Evolutionary conservation across 169 alveolate species (phyloP).

Genomic region (Cryptosporidium bovis): DNA sequence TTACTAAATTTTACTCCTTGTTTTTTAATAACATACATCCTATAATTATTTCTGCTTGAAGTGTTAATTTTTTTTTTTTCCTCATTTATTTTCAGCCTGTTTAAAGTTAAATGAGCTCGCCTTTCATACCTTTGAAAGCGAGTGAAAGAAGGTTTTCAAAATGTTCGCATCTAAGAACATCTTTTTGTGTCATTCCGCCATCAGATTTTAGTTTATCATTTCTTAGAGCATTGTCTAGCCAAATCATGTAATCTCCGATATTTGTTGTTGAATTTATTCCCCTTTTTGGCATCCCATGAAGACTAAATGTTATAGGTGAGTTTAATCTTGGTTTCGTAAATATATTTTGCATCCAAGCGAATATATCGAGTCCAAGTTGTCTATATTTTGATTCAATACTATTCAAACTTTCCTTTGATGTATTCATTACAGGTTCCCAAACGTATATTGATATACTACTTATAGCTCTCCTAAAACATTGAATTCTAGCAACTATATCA

Average conservation of each 20-base stretch:
- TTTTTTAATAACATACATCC: background rate
- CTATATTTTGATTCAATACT: constrained; percentile 16
- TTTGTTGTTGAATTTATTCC: constrained; percentile 24
- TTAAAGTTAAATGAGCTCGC: too few relatives aligned
- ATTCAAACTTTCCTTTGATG: constrained; percentile 10
- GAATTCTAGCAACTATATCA: constrained; percentile 59
- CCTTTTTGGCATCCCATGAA: constrained; percentile 63
- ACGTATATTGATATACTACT: constrained; percentile 47
- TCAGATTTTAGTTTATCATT: constrained; percentile 41
- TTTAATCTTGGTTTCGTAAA: constrained; percentile 49
- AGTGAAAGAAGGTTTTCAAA: constrained; percentile 50
- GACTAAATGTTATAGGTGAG: constrained; percentile 44
- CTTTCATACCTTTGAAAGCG: constrained; percentile 20
- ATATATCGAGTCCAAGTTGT: constrained; percentile 28
- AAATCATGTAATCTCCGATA: constrained; percentile 41
- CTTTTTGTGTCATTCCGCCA: constrained; percentile 61
- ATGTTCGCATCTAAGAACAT: constrained; percentile 28
- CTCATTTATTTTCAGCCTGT: background rate
- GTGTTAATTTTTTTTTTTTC: background rate
- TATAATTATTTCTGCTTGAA: too few relatives aligned
- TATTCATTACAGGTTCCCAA: constrained; percentile 52
- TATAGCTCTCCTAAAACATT: constrained; percentile 63
- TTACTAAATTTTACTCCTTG: background rate
- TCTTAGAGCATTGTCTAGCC: constrained; percentile 65
- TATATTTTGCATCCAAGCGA: constrained; percentile 57